These are phyloP conservation scores for Melastoma malabathricum DNA, from an alignment of 345 rosid species.

Conservation along the genomic window DNA sequence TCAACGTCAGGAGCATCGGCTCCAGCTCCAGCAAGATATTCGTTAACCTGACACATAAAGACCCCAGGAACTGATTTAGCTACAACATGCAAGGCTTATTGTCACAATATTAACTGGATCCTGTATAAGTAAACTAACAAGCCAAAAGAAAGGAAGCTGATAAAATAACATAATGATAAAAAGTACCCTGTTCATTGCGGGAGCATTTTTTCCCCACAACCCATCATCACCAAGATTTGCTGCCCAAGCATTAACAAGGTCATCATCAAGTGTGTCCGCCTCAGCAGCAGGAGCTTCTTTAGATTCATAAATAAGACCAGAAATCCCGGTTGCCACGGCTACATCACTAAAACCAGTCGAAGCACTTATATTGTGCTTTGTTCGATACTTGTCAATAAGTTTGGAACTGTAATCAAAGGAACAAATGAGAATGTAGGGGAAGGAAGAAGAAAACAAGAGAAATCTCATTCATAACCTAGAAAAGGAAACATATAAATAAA, in stretches of 20 bases:
- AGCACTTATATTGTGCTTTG: slow-evolving; percentile 77
- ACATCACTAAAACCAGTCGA: slow-evolving; percentile 78
- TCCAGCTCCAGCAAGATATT: slow-evolving; percentile 91
- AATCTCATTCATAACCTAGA: background rate
- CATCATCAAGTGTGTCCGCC: slow-evolving; percentile 79
- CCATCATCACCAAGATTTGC: slow-evolving; percentile 95
- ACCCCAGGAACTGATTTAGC: background rate
- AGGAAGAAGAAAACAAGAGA: background rate
- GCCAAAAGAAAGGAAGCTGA: background rate
- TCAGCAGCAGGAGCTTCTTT: slow-evolving; percentile 52
- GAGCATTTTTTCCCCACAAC: slow-evolving; percentile 68
- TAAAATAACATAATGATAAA: background rate
- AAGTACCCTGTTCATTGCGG: slow-evolving; percentile 87
- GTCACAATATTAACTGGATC: too few relatives aligned
- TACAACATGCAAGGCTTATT: too few relatives aligned
- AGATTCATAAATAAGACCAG: slow-evolving; percentile 76
- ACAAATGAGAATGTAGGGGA: slow-evolving; percentile 1
- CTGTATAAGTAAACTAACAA: too few relatives aligned
- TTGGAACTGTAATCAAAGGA: slow-evolving; percentile 47
- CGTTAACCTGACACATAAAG: slow-evolving; percentile 63
- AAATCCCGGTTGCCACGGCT: slow-evolving; percentile 92
- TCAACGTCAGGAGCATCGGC: slow-evolving; percentile 99
- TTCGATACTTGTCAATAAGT: slow-evolving; percentile 72
- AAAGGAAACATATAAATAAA: slow-evolving; percentile 1
- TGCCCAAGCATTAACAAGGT: slow-evolving; percentile 98